Conservation (phyloP, 352 stramenopile species). For the Phytopythium vexans region DNA sequence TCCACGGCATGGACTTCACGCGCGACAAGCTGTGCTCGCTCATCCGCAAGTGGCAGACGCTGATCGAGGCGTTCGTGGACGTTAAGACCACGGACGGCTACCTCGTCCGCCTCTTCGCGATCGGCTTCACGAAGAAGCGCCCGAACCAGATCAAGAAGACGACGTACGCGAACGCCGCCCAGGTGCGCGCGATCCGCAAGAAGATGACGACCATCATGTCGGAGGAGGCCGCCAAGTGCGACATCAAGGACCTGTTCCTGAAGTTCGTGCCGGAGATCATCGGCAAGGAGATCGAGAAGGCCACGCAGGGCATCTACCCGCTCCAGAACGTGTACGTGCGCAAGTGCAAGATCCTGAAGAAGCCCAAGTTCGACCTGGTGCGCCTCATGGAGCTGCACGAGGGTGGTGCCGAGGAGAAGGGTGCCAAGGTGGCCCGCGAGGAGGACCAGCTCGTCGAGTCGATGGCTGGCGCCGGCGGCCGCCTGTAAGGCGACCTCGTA, state of each 20-base stretch:
- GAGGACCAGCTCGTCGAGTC: constrained; percentile 87
- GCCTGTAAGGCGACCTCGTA: constrained; percentile 66
- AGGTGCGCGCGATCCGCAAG: constrained; percentile 97
- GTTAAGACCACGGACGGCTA: constrained; percentile 99
- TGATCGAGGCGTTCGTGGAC: constrained; percentile 99
- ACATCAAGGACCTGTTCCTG: constrained; percentile 99
- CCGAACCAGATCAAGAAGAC: constrained; percentile 99
- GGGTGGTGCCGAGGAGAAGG: constrained; percentile 90
- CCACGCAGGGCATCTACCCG: constrained; percentile 97
- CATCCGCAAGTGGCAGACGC: constrained; percentile 99
- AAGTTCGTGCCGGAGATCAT: constrained; percentile 99
- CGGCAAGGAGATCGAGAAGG: constrained; percentile 97
- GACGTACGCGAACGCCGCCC: constrained; percentile 97
- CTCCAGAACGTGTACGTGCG: constrained; percentile 99
- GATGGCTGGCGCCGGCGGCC: constrained; percentile 83
- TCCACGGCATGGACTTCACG: constrained; percentile 93
- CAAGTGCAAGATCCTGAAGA: constrained; percentile 99
- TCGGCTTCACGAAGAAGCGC: constrained; percentile 99
- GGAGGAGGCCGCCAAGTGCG: constrained; percentile 96
- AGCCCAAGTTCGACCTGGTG: constrained; percentile 99
- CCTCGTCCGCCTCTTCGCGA: constrained; percentile 99
- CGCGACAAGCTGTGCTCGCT: constrained; percentile 99
- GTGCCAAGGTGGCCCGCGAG: constrained; percentile 85
- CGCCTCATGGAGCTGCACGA: constrained; percentile 99
- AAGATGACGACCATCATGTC: constrained; percentile 99